Conservation (phyloP, 768 basidiomycete genomes). For the Neoboletus magnificus region DNA sequence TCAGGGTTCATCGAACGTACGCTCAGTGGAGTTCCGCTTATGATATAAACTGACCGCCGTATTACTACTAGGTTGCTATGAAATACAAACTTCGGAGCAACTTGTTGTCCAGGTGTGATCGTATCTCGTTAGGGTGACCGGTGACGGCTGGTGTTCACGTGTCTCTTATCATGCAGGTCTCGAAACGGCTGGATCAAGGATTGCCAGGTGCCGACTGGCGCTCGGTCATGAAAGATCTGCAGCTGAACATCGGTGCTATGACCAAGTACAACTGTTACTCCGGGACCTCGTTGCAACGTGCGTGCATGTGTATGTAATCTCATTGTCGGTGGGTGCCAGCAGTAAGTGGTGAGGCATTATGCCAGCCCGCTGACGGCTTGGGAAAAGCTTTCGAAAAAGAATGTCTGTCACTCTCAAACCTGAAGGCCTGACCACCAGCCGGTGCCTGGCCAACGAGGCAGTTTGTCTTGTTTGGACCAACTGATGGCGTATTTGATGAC, state of each 20-base stretch:
- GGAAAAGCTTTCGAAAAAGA: conserved; percentile 10
- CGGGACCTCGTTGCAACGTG: conserved; percentile 20
- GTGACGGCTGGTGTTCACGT: conserved; percentile 23
- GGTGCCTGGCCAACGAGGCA: conserved; percentile 18
- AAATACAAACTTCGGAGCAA: conserved; percentile 37
- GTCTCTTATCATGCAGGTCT: conserved; percentile 26
- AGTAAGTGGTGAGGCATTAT: conserved; percentile 20
- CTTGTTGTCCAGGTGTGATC: conserved; percentile 32
- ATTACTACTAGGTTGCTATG: conserved; percentile 33
- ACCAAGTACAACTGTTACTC: conserved; percentile 9
- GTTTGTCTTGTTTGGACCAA: conserved; percentile 6
- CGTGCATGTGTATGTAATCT: conserved; percentile 26
- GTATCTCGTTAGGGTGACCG: conserved; percentile 16
- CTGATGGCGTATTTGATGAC: conserved; percentile 11
- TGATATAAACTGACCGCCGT: conserved; percentile 10
- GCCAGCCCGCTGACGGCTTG: conserved; percentile 12
- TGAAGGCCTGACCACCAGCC: conserved; percentile 1
- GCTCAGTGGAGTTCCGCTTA: conserved; percentile 9
- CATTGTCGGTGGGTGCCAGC: conserved; percentile 20
- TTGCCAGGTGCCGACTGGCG: conserved; percentile 31
- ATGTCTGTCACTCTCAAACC: conserved; percentile 10
- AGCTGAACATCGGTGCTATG: conserved; percentile 25
- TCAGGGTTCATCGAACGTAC: conserved; percentile 27
- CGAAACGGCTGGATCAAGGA: conserved; percentile 35
- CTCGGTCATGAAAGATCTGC: conserved; percentile 36